Evolutionary conservation across 345 rosid genomes (phyloP).

Genomic region (Populus davidiana): DNA sequence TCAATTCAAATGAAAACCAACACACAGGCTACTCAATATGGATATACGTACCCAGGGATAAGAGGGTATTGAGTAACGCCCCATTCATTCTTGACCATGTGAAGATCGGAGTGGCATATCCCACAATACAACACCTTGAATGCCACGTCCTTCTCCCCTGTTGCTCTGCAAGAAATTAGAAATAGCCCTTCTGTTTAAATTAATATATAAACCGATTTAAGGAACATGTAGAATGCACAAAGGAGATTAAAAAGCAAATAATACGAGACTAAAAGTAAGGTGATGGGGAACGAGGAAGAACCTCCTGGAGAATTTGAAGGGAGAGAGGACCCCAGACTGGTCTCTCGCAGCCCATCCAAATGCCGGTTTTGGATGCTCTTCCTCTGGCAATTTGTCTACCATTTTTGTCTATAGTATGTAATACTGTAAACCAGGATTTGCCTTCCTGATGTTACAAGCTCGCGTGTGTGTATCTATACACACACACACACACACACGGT

Average conservation of each 20-base stretch:
- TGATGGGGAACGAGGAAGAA: neutral
- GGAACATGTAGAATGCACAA: too few relatives aligned
- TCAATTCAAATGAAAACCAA: neutral
- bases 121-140: neutral
- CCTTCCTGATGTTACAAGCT: neutral
- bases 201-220: too few relatives aligned
- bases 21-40: too few relatives aligned
- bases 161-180: neutral
- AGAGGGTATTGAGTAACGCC: neutral
- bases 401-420: neutral
- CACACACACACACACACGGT: too few relatives aligned
- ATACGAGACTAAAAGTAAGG: neutral
- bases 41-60: neutral
- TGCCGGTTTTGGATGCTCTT: neutral
- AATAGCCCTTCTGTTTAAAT: neutral
- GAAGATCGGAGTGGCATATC: neutral
- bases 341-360: neutral
- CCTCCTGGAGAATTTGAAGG: neutral
- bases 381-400: neutral
- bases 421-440: neutral
- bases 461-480: neutral
- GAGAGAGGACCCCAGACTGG: neutral
- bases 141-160: neutral
- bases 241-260: too few relatives aligned
- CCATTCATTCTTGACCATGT: neutral